A percentile compares a stretch with the other conserved stretches of the same genome.
These are phyloP conservation scores for Fusarium sulawesiense DNA, from an alignment of 2,329 filamentous ascomycete species.

Conservation along the genomic window DNA sequence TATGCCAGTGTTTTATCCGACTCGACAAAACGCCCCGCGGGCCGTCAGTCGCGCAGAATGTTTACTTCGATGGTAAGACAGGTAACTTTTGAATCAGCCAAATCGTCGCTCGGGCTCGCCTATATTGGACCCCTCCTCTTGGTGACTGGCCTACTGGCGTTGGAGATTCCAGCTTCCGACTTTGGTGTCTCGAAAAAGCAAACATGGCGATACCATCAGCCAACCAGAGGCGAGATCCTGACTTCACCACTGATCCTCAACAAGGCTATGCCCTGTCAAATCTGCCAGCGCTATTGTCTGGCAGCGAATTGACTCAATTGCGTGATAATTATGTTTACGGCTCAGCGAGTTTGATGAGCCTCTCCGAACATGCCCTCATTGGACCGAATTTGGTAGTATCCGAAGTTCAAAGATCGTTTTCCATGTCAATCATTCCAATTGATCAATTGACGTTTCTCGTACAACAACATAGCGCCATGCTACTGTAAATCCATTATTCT, in stretches of 20 bases:
- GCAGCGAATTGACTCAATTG: constrained; percentile 25
- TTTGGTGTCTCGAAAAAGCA: constrained; percentile 43
- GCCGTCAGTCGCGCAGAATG: not conserved
- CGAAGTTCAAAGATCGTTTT: constrained; percentile 4
- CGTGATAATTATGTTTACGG: constrained; percentile 20
- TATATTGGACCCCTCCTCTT: constrained; percentile 4
- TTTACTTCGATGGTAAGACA: constrained; percentile 8
- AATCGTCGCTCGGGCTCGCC: constrained; percentile 32
- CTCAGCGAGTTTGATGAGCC: constrained; percentile 5
- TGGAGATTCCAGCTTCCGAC: constrained; percentile 38
- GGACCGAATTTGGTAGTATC: constrained; percentile 27
- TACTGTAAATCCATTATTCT: not conserved
- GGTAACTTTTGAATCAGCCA: constrained; percentile 2
- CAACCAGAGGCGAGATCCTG: constrained; percentile 32
- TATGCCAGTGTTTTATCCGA: not conserved
- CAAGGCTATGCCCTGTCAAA: constrained; percentile 41
- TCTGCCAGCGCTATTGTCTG: constrained; percentile 27
- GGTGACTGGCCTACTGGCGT: constrained; percentile 31
- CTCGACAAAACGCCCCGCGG: constrained; percentile 3
- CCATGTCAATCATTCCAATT: not conserved
- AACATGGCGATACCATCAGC: constrained; percentile 33
- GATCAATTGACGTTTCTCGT: not conserved
- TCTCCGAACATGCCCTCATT: constrained; percentile 13
- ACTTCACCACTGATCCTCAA: constrained; percentile 23
- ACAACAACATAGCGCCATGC: not conserved